A percentile compares a stretch with the other conserved stretches of the same genome.
These are phyloP conservation scores for Pyrenopolyporus hunteri DNA, from an alignment of 495 filamentous ascomycete species.

Conservation along the genomic window DNA sequence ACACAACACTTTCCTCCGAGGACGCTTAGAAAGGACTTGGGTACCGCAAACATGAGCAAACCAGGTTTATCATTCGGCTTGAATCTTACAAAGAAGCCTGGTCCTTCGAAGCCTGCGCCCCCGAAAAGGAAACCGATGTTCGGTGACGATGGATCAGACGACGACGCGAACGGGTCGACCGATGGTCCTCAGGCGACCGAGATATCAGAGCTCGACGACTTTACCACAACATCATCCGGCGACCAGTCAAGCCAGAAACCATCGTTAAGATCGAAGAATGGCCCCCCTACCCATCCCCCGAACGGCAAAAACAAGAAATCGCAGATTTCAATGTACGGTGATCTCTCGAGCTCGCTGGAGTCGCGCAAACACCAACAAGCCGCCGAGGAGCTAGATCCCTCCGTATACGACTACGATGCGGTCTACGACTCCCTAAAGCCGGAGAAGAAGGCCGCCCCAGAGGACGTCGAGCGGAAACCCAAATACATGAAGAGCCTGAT, in stretches of 20 bases:
- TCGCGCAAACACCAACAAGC: constrained; percentile 62
- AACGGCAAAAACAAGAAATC: constrained; percentile 43
- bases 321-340: constrained; percentile 53
- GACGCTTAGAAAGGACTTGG: not conserved
- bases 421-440: constrained; percentile 71
- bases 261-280: constrained; percentile 34
- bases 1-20: not conserved
- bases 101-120: constrained; percentile 44
- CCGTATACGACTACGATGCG: constrained; percentile 78
- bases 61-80: constrained; percentile 50
- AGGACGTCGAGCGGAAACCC: constrained; percentile 61
- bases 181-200: constrained; percentile 29
- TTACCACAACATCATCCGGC: constrained; percentile 19
- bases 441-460: constrained; percentile 46
- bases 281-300: constrained; percentile 31
- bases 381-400: constrained; percentile 65
- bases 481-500: constrained; percentile 86
- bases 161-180: constrained; percentile 41
- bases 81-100: constrained; percentile 41
- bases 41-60: constrained; percentile 36
- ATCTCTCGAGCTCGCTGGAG: constrained; percentile 60
- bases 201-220: constrained; percentile 46
- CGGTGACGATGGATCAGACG: constrained; percentile 57
- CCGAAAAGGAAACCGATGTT: constrained; percentile 59
- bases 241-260: constrained; percentile 30